Evolutionary conservation across 2,329 filamentous ascomycete genomes (phyloP).

Genomic region (Cladophialophora carrionii): DNA sequence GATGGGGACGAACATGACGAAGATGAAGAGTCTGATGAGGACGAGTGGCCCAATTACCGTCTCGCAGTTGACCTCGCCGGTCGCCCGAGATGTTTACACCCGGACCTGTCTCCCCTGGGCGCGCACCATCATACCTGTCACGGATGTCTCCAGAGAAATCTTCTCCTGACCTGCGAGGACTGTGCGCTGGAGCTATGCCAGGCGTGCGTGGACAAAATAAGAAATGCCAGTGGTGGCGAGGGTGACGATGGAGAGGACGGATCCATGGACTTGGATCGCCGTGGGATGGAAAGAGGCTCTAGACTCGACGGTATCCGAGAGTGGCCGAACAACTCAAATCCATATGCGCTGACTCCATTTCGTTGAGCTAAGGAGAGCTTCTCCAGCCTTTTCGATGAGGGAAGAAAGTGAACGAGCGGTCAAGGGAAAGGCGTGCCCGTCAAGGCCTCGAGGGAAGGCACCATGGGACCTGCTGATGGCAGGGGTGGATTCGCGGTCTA

Average conservation of each 20-base stretch:
- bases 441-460: neutral
- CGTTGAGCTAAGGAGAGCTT: neutral
- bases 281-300: neutral
- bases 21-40: conserved; percentile 4
- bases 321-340: neutral
- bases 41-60: conserved; percentile 7
- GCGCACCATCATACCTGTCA: conserved; percentile 3
- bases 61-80: conserved; percentile 11
- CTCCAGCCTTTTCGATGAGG: neutral
- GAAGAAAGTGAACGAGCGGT: neutral
- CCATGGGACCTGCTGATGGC: neutral
- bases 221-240: neutral
- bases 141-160: neutral
- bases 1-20: conserved; percentile 11
- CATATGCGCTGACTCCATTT: neutral
- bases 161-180: conserved; percentile 5
- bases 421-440: neutral
- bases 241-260: neutral
- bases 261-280: neutral
- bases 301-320: neutral
- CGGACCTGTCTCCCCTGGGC: neutral
- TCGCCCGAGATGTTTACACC: conserved; percentile 5
- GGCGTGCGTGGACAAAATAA: neutral
- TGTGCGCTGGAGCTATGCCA: conserved; percentile 17
- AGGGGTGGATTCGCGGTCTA: neutral